Conservation (phyloP, 2,329 filamentous ascomycete genomes). For the Fusarium avenaceum region DNA sequence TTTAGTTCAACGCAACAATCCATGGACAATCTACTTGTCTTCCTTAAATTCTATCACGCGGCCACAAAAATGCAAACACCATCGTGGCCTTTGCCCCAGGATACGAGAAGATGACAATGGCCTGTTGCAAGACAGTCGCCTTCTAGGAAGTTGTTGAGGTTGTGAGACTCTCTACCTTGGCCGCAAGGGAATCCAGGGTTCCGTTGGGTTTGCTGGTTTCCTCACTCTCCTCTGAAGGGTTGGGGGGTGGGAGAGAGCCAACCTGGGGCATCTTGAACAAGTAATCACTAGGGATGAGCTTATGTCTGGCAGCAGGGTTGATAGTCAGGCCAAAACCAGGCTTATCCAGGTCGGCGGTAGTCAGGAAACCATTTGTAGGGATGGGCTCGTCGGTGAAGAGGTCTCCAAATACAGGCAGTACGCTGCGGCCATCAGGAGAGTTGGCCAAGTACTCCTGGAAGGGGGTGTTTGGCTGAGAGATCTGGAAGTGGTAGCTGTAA, state of each 20-base stretch:
- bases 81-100: constrained; percentile 6
- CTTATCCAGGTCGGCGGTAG: constrained; percentile 84
- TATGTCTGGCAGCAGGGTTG: constrained; percentile 78
- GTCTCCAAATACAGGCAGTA: constrained; percentile 91
- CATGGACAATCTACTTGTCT: neutral
- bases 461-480: constrained; percentile 91
- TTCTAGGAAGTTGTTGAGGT: constrained; percentile 36
- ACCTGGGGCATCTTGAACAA: constrained; percentile 77
- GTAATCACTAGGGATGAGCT: constrained; percentile 80
- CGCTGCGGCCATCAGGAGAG: constrained; percentile 89
- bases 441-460: constrained; percentile 98
- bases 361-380: constrained; percentile 83
- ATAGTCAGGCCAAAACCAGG: constrained; percentile 92
- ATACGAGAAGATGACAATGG: neutral
- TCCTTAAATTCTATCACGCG: constrained; percentile 4
- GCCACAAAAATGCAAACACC: constrained; percentile 8
- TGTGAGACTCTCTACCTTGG: constrained; percentile 54
- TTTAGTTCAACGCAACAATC: constrained; percentile 1
- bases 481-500: constrained; percentile 96
- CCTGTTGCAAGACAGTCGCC: neutral
- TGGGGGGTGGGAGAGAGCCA: constrained; percentile 57
- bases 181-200: constrained; percentile 51
- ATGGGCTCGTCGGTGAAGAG: constrained; percentile 93
- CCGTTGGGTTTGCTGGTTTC: constrained; percentile 37
- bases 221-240: constrained; percentile 43